A percentile compares a stretch with the other conserved stretches of the same genome.
These are phyloP conservation scores for Penicillium sp. DNA, from an alignment of 2,329 filamentous ascomycete species.

Conservation along the genomic window DNA sequence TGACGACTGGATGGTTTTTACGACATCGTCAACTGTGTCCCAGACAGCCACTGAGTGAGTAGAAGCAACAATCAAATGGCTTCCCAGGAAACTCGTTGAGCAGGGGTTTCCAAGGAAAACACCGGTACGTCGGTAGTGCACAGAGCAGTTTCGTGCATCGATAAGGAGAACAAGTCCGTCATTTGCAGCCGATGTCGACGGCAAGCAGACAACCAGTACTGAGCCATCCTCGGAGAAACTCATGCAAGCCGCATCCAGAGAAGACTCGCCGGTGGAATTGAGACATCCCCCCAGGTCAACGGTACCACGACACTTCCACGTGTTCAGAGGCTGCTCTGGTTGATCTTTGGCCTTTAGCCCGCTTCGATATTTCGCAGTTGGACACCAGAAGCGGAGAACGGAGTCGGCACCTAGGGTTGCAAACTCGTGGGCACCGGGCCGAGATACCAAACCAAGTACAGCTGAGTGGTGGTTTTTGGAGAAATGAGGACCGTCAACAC, in stretches of 20 bases:
- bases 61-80: slow-evolving; percentile 72
- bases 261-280: slow-evolving; percentile 26
- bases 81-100: slow-evolving; percentile 68
- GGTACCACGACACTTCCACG: slow-evolving; percentile 68
- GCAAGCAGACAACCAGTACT: slow-evolving; percentile 63
- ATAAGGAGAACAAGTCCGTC: slow-evolving; percentile 70
- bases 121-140: slow-evolving; percentile 65
- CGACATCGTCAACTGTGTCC: slow-evolving; percentile 75
- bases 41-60: slow-evolving; percentile 68
- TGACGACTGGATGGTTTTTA: slow-evolving; percentile 65
- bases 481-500: slow-evolving; percentile 79
- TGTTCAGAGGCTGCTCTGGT: slow-evolving; percentile 55
- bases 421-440: slow-evolving; percentile 69
- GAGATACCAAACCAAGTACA: slow-evolving; percentile 70
- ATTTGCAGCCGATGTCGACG: slow-evolving; percentile 43
- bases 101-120: slow-evolving; percentile 65
- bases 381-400: slow-evolving; percentile 75
- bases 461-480: slow-evolving; percentile 51
- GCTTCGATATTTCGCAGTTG: slow-evolving; percentile 65
- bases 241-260: slow-evolving; percentile 59
- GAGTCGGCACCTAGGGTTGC: slow-evolving; percentile 82
- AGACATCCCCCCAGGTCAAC: slow-evolving; percentile 46
- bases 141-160: slow-evolving; percentile 64
- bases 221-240: slow-evolving; percentile 83
- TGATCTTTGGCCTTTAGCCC: slow-evolving; percentile 58